Conservation (phyloP, 345 rosid species). For the Populus nigra region DNA sequence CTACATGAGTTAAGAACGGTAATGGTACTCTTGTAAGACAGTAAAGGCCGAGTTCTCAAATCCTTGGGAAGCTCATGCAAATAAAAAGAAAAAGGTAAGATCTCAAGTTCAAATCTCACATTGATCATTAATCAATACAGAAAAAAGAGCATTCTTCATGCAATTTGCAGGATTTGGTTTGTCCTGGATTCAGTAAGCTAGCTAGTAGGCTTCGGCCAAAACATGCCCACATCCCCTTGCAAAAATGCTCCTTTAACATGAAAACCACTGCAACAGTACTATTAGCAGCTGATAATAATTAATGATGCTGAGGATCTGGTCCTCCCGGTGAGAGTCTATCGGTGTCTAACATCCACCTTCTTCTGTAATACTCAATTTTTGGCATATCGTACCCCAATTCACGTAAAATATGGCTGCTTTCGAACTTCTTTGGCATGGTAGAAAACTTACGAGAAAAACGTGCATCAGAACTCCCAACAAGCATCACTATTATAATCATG, state of each 20-base stretch:
- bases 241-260: background rate
- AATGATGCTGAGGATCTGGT: constrained; percentile 48
- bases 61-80: constrained; percentile 33
- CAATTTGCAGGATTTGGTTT: background rate
- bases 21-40: too few species aligned
- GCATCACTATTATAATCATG: constrained; percentile 16
- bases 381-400: constrained; percentile 25
- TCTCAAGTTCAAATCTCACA: too few species aligned
- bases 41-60: too few species aligned
- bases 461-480: constrained; percentile 12
- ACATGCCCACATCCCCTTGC: background rate
- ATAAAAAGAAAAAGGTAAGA: too few species aligned
- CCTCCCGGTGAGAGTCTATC: constrained; percentile 41
- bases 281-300: background rate
- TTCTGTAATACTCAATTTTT: constrained; percentile 1
- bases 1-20: too few species aligned
- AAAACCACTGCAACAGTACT: background rate
- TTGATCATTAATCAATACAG: too few species aligned
- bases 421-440: background rate
- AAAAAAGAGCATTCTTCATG: background rate
- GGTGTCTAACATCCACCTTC: constrained; percentile 22
- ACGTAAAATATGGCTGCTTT: background rate
- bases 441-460: constrained; percentile 5
- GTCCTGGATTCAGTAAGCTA: background rate
- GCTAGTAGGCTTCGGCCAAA: background rate